A percentile compares a stretch with the other conserved stretches of the same genome.
Evolutionary conservation across 352 stramenopile species (phyloP).

Genomic region (Globisporangium radiosum): DNA sequence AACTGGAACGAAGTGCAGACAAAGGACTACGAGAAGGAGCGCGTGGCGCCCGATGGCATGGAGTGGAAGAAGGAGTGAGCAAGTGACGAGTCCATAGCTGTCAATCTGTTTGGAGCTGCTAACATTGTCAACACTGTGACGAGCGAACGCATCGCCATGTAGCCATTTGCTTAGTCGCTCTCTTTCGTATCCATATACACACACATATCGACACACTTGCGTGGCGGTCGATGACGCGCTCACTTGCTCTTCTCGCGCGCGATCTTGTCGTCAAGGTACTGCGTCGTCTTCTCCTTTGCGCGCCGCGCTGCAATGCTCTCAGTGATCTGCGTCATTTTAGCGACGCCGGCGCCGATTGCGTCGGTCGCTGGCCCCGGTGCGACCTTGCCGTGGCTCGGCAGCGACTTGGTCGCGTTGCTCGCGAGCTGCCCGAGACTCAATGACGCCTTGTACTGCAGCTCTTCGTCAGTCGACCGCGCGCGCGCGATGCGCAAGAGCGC

Average conservation of each 20-base stretch:
- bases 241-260: slow-evolving; percentile 29
- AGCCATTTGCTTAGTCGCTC: background rate
- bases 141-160: background rate
- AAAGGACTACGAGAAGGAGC: slow-evolving; percentile 90
- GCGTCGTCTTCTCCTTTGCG: slow-evolving; percentile 61
- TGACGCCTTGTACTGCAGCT: slow-evolving; percentile 94
- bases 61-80: slow-evolving; percentile 82
- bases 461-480: slow-evolving; percentile 87
- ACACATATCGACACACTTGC: no score
- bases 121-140: no score
- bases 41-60: slow-evolving; percentile 80
- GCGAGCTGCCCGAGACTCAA: slow-evolving; percentile 91
- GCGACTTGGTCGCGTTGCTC: slow-evolving; percentile 81
- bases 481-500: slow-evolving; percentile 90
- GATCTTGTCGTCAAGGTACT: slow-evolving; percentile 83
- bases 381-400: slow-evolving; percentile 58
- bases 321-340: slow-evolving; percentile 75
- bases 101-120: no score
- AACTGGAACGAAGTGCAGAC: slow-evolving; percentile 89
- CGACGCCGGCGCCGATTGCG: slow-evolving; percentile 52
- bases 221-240: background rate
- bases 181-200: background rate
- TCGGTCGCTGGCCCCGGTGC: slow-evolving; percentile 24
- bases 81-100: background rate
- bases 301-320: slow-evolving; percentile 59